These are phyloP conservation scores for Corylus americana DNA, from an alignment of 306 rosid genomes.

Conservation along the genomic window DNA sequence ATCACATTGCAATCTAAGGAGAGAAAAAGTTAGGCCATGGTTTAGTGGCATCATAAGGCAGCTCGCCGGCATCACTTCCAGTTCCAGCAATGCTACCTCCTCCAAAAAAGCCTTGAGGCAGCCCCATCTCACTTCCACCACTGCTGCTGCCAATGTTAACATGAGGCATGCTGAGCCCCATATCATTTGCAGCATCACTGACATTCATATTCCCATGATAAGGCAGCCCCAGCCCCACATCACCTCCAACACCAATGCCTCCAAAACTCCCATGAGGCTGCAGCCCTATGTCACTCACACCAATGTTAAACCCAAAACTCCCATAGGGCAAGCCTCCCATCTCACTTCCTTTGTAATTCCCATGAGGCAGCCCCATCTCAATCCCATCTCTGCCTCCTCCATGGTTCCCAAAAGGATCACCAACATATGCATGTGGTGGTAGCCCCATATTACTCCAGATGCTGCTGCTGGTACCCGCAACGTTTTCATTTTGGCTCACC, in stretches of 20 bases:
- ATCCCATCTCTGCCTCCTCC: background rate
- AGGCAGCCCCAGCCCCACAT: background rate
- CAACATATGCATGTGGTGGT: background rate
- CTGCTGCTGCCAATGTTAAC: background rate
- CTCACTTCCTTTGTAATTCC: background rate
- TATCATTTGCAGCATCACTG: background rate
- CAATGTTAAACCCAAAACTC: background rate
- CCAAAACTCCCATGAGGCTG: background rate
- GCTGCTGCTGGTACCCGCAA: background rate
- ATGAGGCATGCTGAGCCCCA: background rate
- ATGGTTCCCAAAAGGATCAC: background rate
- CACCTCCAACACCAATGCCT: background rate
- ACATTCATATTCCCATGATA: background rate
- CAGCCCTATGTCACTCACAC: background rate
- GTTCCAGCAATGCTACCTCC: background rate
- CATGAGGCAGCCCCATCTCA: background rate
- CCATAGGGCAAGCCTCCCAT: conserved; percentile 3
- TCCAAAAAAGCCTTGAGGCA: background rate
- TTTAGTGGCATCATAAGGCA: conserved; percentile 11
- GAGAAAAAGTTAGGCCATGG: conserved; percentile 5
- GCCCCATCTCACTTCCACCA: conserved; percentile 8
- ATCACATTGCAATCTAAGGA: background rate
- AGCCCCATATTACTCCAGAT: background rate
- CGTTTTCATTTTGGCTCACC: background rate
- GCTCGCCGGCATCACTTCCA: background rate